Base-by-base conservation (phyloP, 2,329 filamentous ascomycete genomes). In the Anisogramma anomala region DNA sequence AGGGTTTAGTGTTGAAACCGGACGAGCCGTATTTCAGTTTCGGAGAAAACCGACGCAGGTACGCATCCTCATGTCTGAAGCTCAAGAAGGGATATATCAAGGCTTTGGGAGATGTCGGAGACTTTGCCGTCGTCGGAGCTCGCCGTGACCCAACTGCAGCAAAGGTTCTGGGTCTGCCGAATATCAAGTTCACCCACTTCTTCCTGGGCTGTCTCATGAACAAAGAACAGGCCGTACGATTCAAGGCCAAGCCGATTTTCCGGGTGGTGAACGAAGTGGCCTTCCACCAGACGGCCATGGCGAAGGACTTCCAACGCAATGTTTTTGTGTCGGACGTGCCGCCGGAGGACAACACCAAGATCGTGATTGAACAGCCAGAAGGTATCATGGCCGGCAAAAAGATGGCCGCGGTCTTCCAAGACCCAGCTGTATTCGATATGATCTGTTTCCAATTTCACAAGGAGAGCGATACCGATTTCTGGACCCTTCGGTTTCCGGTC, bases 1-100 rank as follows among this genome's bases (percentile, higher is more conserved):
- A 95, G 62, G 88, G 88, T 0, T 67, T 91, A 13, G 78, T 94
- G 0, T 58, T 94, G 36, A 94, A 94, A 58, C 77, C 82, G 1
- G 78, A 86, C 45, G 76, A 82, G 18, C 77, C 86, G 0, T 94
- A 94, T 54, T 84, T 94, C 48, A 65, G 74, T 41, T 74, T 70
- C 48, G 54, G 47, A 22, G 52, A 53, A 33, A 52, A 49, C 33
- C 51, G 52, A 31, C 50, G 61, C 51, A 48, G 66, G 22, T 65
- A 63, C 44, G 54, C 58, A 3, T 65, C 65, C 11, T 67, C 64
- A 42, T 82, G 77, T 55, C 84, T 94, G 53, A 94, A 94, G 60
- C 60, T 94, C 31, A 94, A 94, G 59, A 86, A 86, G 53, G 84
- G 91, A 53, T 94, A 93, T 52, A 73, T 94, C 27, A 68, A 72